phyloP scores from a whole-genome alignment of 177 flowering plant species.

The Vitis hybrid region DNA sequence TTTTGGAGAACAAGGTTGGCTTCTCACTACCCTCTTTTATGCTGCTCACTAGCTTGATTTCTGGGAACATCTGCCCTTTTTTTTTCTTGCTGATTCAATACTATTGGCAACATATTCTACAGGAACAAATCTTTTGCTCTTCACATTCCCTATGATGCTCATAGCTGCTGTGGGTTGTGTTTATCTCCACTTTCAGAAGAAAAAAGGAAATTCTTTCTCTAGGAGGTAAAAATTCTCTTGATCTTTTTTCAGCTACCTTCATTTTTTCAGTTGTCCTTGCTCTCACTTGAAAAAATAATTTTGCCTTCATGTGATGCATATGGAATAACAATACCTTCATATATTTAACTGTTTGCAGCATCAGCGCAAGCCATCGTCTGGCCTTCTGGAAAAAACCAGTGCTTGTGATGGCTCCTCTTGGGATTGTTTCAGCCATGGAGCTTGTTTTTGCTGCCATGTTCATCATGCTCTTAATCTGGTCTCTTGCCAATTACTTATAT shows the following conservation, averaged over 20 bases:
- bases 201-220: background rate
- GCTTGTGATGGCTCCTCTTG: constrained; percentile 46
- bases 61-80: background rate
- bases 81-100: background rate
- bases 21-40: background rate
- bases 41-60: background rate
- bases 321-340: no score
- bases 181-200: constrained; percentile 33
- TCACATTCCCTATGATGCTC: constrained; percentile 49
- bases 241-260: background rate
- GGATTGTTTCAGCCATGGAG: constrained; percentile 45
- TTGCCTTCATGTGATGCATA: background rate
- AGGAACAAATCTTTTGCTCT: constrained; percentile 52
- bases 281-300: background rate
- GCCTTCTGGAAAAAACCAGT: constrained; percentile 30
- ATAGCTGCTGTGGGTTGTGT: constrained; percentile 38
- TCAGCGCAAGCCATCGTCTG: constrained; percentile 5
- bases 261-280: background rate
- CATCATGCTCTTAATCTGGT: constrained; percentile 48
- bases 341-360: no score
- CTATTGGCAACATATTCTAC: background rate
- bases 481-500: constrained; percentile 44
- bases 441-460: constrained; percentile 43
- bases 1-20: constrained; percentile 47
- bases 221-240: constrained; percentile 6